phyloP scores from a whole-genome alignment of 768 basidiomycete genomes.

The Boletus reticulatus region DNA sequence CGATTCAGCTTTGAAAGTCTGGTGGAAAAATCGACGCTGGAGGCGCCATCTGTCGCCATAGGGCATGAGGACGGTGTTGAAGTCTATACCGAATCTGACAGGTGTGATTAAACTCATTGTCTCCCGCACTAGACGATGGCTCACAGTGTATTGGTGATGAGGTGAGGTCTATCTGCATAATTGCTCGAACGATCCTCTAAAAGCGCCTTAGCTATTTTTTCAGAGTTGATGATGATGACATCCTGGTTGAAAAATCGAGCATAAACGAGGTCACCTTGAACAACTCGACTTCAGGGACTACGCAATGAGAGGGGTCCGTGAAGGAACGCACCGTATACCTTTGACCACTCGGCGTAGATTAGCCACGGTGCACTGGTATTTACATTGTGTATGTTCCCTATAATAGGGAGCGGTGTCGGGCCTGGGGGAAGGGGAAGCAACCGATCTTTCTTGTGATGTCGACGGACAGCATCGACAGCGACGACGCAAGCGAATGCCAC shows the following conservation, averaged over 20 bases:
- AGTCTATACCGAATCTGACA: slow-evolving; percentile 15
- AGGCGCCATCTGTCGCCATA: slow-evolving; percentile 21
- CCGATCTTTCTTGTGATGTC: not conserved
- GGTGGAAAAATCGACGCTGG: slow-evolving; percentile 20
- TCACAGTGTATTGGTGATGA: slow-evolving; percentile 15
- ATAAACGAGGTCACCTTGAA: slow-evolving; percentile 14
- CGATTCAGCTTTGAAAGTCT: slow-evolving; percentile 9
- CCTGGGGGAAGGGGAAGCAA: slow-evolving; percentile 5
- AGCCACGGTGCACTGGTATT: slow-evolving; percentile 9
- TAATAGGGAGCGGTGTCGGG: slow-evolving; percentile 11
- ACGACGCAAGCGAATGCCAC: not conserved
- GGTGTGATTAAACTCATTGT: not conserved
- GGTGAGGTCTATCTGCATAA: slow-evolving; percentile 17
- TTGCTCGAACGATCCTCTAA: slow-evolving; percentile 19
- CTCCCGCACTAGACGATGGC: not conserved
- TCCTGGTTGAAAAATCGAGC: slow-evolving; percentile 10
- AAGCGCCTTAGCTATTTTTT: slow-evolving; percentile 10
- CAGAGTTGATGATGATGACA: slow-evolving; percentile 13
- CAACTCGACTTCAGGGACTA: not conserved
- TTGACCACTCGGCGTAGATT: slow-evolving; percentile 15
- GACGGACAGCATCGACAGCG: not conserved
- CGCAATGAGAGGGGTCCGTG: not conserved
- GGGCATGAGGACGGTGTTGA: slow-evolving; percentile 12
- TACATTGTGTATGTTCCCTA: slow-evolving; percentile 14
- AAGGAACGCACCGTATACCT: slow-evolving; percentile 3